Base-by-base conservation (phyloP, 768 basidiomycete genomes). In the Mycena filopes region DNA sequence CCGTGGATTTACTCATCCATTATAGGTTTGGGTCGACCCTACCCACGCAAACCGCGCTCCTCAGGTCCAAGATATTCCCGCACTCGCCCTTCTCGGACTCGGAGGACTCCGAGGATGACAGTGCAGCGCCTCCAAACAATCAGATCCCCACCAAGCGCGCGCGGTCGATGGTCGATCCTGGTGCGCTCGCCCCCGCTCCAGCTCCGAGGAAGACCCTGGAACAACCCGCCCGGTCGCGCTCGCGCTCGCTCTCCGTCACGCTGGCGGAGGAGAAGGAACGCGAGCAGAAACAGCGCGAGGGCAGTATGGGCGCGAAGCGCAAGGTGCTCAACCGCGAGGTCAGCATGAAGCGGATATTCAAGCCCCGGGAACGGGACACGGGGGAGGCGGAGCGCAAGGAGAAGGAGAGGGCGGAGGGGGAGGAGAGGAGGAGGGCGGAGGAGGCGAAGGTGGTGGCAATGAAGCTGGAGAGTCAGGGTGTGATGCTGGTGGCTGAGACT, bases 271-370 rank as follows among this genome's bases (percentile, higher is more conserved):
- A 92, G 68, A 76, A 78, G 54, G 83, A 83, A 10, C 73, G 61
- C 65, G 71, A 80, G 69, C 79, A 79, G 71, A 36, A 71, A 50
- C 79, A 79, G 71, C 80, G 75, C 10, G 76, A 74, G 4, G 74
- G 73, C 5, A 79, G 77, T 31, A 74, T 74, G 29, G 74, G 74
- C 0, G 71, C 76, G 25, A 86, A 86, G 71, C 86, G 86, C 66
- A 82, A 85, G 12, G 77, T 84, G 1, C 76, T 92, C n/a, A 87
- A 82, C 62, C 83, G 90, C 33, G 91, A 93, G 73, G 82, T 93
- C 66, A 93, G 89, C 76, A 94, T 93, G 92, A 87, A 88, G 20
- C 83, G 90, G 33, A 84, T 78, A 25, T 92, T 92, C 77, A 91
- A 87, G 71, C 78, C 78, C 26, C 55, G 60, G 9, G 63, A 81